Conservation (phyloP, 1,139 yeast species). For the Pichia sp. region DNA sequence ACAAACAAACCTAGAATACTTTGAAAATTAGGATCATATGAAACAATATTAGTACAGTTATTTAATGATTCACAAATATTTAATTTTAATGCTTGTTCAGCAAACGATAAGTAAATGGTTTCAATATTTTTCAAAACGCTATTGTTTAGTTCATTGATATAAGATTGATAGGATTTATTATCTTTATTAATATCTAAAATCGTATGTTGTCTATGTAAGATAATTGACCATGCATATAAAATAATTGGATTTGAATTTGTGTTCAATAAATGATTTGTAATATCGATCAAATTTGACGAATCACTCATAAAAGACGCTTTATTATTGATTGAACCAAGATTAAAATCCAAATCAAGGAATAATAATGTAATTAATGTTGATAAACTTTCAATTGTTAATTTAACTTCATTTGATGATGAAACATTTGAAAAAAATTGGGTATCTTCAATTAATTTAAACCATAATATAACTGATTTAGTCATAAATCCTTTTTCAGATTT, state of each 20-base stretch:
- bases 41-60: slow-evolving; percentile 38
- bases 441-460: slow-evolving; percentile 52
- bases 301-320: slow-evolving; percentile 40
- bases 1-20: slow-evolving; percentile 57
- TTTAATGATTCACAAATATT: slow-evolving; percentile 43
- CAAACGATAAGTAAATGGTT: slow-evolving; percentile 32
- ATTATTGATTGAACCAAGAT: slow-evolving; percentile 35
- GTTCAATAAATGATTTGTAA: slow-evolving; percentile 33
- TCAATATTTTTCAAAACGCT: slow-evolving; percentile 21
- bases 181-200: slow-evolving; percentile 38
- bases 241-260: slow-evolving; percentile 40
- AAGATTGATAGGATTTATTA: slow-evolving; percentile 14
- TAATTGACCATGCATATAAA: slow-evolving; percentile 66
- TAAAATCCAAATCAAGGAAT: slow-evolving; percentile 49
- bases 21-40: slow-evolving; percentile 48
- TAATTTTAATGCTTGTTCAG: slow-evolving; percentile 39
- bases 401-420: slow-evolving; percentile 9
- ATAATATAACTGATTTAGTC: slow-evolving; percentile 34
- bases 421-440: slow-evolving; percentile 34
- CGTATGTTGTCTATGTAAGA: slow-evolving; percentile 50
- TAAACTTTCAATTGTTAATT: slow-evolving; percentile 40
- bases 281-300: slow-evolving; percentile 33
- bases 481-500: slow-evolving; percentile 30
- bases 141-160: slow-evolving; percentile 18
- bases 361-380: slow-evolving; percentile 44